Base-by-base conservation (phyloP, 2,329 filamentous ascomycete genomes). In the Diplodia mutila region DNA sequence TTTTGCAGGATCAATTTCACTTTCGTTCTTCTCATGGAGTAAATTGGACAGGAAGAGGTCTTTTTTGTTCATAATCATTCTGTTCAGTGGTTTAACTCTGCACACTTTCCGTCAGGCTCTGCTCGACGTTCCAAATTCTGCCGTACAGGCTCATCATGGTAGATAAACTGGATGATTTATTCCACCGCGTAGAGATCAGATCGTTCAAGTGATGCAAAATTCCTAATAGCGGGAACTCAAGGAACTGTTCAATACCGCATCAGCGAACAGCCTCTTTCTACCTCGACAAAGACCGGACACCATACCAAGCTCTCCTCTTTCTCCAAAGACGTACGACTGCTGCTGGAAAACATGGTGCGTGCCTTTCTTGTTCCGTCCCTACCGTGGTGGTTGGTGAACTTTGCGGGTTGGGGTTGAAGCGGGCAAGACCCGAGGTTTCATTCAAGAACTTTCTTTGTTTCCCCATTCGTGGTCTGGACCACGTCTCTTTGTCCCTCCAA, bases 281-380 rank as follows among this genome's bases (percentile, higher is more conserved):
- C 29, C 5, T 34, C 7, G 8, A 37, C 29, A 51, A 63, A 37
- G 59, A 25, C 8, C 11, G 3, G 21, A 9, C 1, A n/a, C 23
- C 34, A 21, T 63, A 63, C 59, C 46, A 63, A 14, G 23, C 7
- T 51, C 27, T 37, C 27, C n/a, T 63, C 42, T 29, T 37, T 34
- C 23, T 63, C 59, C 29, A 63, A n/a, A 2, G 37, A 27, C 49
- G 42, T 51, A 21, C 46, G 59, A 21, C 59, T 63, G 59, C 46
- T 63, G 18, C 59, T 63, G 12, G 59, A 63, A 14, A 63, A 63
- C 59, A 63, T 63, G 16, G 39, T 1, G 25, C 9, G 11, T 11
- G 32, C 32, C 32, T 34, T 9, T 34, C 2, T 12, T 34, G 32
- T 34, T 21, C 16, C 1, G 11, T n/a, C 34, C 0, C 12, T 21